Evolutionary conservation across 106 monocot species (phyloP).

Genomic region (Ottelia alismoides): DNA sequence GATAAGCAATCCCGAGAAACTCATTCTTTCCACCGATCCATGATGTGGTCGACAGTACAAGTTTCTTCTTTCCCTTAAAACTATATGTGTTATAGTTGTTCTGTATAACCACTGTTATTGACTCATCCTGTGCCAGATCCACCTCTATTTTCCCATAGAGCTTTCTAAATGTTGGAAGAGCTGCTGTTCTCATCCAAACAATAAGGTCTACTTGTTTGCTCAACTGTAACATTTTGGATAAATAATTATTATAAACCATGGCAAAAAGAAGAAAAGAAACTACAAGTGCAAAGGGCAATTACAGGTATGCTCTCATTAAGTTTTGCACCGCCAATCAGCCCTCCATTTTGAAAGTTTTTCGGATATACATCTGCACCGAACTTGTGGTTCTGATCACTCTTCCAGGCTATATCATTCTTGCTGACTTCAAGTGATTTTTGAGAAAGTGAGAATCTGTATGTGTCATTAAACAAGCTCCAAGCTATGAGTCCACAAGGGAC

Average conservation of each 20-base stretch:
- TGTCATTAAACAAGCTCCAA: slow-evolving; percentile 89
- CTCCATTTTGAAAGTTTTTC: slow-evolving; percentile 57
- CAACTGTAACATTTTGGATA: slow-evolving; percentile 63
- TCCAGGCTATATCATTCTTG: slow-evolving; percentile 73
- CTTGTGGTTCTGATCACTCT: slow-evolving; percentile 43
- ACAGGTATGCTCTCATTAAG: slow-evolving; percentile 65
- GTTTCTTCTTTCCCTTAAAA: slow-evolving; percentile 50
- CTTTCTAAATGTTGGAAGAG: slow-evolving; percentile 65
- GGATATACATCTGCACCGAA: slow-evolving; percentile 67
- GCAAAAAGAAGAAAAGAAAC: slow-evolving; percentile 1
- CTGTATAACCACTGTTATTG: slow-evolving; percentile 50
- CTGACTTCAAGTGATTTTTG: slow-evolving; percentile 32
- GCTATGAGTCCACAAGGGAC: slow-evolving; percentile 87
- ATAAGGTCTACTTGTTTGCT: slow-evolving; percentile 82
- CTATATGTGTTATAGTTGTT: slow-evolving; percentile 82
- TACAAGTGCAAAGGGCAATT: neutral
- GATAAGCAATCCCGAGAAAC: slow-evolving; percentile 67
- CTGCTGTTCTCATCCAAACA: slow-evolving; percentile 87
- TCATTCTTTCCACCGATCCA: slow-evolving; percentile 80
- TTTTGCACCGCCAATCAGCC: slow-evolving; percentile 53
- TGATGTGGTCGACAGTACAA: slow-evolving; percentile 64
- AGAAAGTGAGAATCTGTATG: slow-evolving; percentile 37
- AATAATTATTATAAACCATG: neutral
- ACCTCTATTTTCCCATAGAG: slow-evolving; percentile 64
- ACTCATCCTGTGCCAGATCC: slow-evolving; percentile 33